Conservation (phyloP, 768 basidiomycete genomes). For the Agrocybe chaxingu region DNA sequence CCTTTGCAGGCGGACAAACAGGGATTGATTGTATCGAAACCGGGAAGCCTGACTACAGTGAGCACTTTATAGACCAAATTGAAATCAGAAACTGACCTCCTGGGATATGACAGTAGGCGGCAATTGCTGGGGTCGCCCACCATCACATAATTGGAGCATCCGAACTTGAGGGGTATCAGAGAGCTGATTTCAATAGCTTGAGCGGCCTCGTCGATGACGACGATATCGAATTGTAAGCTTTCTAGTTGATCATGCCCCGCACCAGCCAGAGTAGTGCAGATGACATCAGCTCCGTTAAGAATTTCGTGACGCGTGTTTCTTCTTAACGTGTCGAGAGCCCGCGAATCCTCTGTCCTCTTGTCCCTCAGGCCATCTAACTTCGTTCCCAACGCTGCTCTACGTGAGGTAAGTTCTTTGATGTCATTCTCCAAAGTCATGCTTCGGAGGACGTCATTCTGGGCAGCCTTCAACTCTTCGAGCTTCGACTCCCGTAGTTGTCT, state of each 20-base stretch:
- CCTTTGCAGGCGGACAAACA: slow-evolving; percentile 90
- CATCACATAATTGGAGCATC: slow-evolving; percentile 80
- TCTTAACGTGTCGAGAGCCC: slow-evolving; percentile 79
- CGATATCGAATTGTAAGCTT: slow-evolving; percentile 85
- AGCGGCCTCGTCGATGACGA: slow-evolving; percentile 97
- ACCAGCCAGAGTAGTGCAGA: slow-evolving; percentile 92
- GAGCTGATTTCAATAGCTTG: slow-evolving; percentile 95
- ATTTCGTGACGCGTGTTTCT: slow-evolving; percentile 72
- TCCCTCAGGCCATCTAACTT: slow-evolving; percentile 79
- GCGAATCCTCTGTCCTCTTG: slow-evolving; percentile 73
- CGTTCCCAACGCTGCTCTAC: slow-evolving; percentile 60
- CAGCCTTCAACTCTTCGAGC: slow-evolving; percentile 49
- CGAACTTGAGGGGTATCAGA: slow-evolving; percentile 91
- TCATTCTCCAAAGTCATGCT: slow-evolving; percentile 64
- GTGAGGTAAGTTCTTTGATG: slow-evolving; percentile 58
- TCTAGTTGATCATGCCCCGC: slow-evolving; percentile 87
- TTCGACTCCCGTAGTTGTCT: slow-evolving; percentile 60
- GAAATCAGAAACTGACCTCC: slow-evolving; percentile 27
- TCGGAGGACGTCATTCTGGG: slow-evolving; percentile 57
- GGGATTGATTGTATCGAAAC: slow-evolving; percentile 81
- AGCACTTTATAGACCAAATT: not conserved
- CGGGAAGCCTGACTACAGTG: slow-evolving; percentile 49
- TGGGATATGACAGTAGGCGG: slow-evolving; percentile 76
- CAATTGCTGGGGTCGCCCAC: slow-evolving; percentile 95
- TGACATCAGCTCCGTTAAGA: slow-evolving; percentile 86